A percentile compares a stretch with the other conserved stretches of the same genome.
phyloP scores from a whole-genome alignment of 176 grass and related monocot genomes.

The Aegilops umbellulata region DNA sequence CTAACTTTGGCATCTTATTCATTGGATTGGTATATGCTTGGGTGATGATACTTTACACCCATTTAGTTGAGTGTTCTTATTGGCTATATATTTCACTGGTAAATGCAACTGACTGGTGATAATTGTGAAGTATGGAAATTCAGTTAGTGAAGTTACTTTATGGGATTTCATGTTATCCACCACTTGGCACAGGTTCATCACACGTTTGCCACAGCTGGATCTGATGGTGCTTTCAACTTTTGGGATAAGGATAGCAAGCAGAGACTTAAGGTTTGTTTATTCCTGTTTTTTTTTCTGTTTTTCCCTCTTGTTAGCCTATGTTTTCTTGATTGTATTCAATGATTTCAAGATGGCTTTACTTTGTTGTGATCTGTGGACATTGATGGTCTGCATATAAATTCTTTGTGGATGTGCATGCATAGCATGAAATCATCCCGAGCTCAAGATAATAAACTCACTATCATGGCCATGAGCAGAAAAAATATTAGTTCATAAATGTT shows the following conservation, averaged over 20 bases:
- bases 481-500: not conserved
- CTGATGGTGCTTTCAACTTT: slow-evolving; percentile 87
- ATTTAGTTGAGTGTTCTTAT: not conserved
- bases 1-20: not conserved
- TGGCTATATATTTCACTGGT: slow-evolving; percentile 22
- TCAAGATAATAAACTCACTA: not conserved
- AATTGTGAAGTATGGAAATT: not conserved
- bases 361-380: not conserved
- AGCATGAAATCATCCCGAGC: not conserved
- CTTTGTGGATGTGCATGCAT: not conserved
- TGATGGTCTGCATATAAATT: slow-evolving; percentile 14
- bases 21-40: slow-evolving; percentile 5
- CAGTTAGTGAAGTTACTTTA: slow-evolving; percentile 12
- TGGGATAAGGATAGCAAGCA: slow-evolving; percentile 94
- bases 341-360: not conserved
- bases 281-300: not conserved
- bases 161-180: slow-evolving; percentile 16
- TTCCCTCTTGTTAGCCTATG: not conserved
- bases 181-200: slow-evolving; percentile 63
- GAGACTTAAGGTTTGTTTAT: slow-evolving; percentile 70
- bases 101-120: slow-evolving; percentile 11
- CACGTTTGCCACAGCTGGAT: slow-evolving; percentile 85
- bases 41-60: slow-evolving; percentile 11
- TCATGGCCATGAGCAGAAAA: not conserved
- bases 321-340: slow-evolving; percentile 8